Percentiles rank a stretch among this genome's conserved stretches.
Conservation (phyloP, 208 protist genomes). For the Angomonas deanei region DNA sequence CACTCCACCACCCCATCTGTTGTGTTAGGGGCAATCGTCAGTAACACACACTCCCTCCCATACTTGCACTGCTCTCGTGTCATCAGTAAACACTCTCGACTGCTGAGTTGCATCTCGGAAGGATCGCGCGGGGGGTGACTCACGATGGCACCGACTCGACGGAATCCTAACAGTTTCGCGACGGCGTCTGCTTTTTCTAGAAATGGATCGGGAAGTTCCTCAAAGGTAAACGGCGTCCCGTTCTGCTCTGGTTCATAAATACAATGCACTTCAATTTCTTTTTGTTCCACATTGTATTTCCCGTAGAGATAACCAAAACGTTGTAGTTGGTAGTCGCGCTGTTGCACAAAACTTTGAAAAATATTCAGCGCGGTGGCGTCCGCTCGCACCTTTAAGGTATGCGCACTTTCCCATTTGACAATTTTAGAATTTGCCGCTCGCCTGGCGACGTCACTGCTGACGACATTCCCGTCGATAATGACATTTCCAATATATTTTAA, state of each 20-base stretch:
- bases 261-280: conserved; percentile 69
- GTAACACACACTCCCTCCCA: conserved; percentile 84
- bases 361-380: conserved; percentile 75
- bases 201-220: conserved; percentile 30
- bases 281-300: conserved; percentile 28
- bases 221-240: conserved; percentile 50
- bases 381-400: conserved; percentile 61
- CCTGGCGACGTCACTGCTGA: conserved; percentile 58
- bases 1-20: conserved; percentile 36
- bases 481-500: conserved; percentile 60
- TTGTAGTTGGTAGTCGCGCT: conserved; percentile 72
- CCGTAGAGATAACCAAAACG: conserved; percentile 87
- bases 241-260: conserved; percentile 86
- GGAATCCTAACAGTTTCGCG: conserved; percentile 60
- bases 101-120: conserved; percentile 27
- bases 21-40: conserved; percentile 61
- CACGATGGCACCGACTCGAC: conserved; percentile 75
- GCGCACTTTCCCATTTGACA: conserved; percentile 71
- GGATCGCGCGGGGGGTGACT: conserved; percentile 61
- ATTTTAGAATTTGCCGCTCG: conserved; percentile 65
- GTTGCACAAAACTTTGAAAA: conserved; percentile 77
- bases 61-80: conserved; percentile 74
- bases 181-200: conserved; percentile 43
- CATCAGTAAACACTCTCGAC: conserved; percentile 73
- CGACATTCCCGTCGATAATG: conserved; percentile 43